Evolutionary conservation across 352 stramenopile genomes (phyloP).

Genomic region (Pythium aristosporum): DNA sequence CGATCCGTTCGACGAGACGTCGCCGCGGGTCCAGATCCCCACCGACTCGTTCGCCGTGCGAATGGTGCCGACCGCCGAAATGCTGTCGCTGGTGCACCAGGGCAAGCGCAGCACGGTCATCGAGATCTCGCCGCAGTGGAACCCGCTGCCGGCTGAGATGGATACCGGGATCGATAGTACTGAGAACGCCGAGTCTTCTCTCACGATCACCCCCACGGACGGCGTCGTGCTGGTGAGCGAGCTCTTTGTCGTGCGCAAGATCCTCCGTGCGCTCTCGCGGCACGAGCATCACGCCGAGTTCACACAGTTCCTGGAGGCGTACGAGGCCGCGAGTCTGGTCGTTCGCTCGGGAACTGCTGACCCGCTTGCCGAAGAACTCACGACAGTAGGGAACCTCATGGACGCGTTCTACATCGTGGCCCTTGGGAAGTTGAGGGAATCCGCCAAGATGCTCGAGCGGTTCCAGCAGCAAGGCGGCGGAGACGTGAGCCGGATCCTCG

Average conservation of each 20-base stretch:
- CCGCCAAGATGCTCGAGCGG: slow-evolving; percentile 12
- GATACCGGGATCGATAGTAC: too few relatives aligned
- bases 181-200: too few relatives aligned
- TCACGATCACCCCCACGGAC: background rate
- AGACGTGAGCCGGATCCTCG: slow-evolving; percentile 2
- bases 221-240: slow-evolving; percentile 7
- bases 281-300: background rate
- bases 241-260: slow-evolving; percentile 1
- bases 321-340: background rate
- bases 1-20: too few relatives aligned
- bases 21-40: background rate
- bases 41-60: background rate
- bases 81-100: background rate
- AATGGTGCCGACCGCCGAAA: slow-evolving; percentile 7
- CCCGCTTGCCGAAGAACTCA: background rate
- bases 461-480: background rate
- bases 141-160: too few relatives aligned
- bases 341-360: background rate
- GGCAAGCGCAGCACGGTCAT: slow-evolving; percentile 1
- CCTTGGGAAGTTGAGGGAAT: background rate
- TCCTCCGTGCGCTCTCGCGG: background rate
- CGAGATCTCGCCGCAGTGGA: background rate
- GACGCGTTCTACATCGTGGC: slow-evolving; percentile 14
- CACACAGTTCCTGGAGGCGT: slow-evolving; percentile 5
- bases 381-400: background rate